A percentile compares a stretch with the other conserved stretches of the same genome.
Conservation (phyloP, 1,139 yeast genomes). For the Suhomyces bribrorum region DNA sequence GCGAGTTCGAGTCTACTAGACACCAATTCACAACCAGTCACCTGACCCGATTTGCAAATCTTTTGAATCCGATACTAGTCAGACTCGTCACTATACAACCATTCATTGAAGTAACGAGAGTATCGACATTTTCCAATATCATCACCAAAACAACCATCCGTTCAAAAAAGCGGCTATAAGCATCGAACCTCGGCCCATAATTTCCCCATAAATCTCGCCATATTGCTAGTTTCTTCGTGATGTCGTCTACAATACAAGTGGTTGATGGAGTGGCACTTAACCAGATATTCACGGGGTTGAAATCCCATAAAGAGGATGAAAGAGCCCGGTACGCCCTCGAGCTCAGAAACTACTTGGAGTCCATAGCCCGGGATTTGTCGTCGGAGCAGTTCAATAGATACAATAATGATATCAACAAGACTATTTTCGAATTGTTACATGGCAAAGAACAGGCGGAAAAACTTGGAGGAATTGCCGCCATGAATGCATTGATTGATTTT, state of each 20-base stretch:
- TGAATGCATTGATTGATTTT: constrained; percentile 81
- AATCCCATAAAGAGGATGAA: constrained; percentile 52
- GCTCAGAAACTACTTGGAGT: constrained; percentile 63
- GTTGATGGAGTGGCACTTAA: constrained; percentile 54
- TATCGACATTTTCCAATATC: no score
- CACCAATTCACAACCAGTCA: no score
- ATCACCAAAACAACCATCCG: no score
- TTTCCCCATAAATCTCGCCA: background rate
- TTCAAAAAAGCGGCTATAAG: background rate
- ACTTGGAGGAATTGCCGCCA: constrained; percentile 89
- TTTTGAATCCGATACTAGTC: no score
- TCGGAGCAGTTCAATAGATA: constrained; percentile 78
- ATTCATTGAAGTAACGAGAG: no score
- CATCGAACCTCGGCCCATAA: background rate
- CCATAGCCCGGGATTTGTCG: constrained; percentile 72
- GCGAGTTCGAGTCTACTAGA: no score
- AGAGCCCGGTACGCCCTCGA: constrained; percentile 64
- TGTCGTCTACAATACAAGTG: constrained; percentile 38
- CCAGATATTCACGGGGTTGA: constrained; percentile 55
- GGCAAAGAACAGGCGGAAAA: constrained; percentile 71
- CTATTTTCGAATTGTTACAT: constrained; percentile 82
- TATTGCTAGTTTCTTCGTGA: no score
- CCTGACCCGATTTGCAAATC: no score
- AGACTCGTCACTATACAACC: no score
- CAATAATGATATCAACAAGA: constrained; percentile 83